Base-by-base conservation (phyloP, 1,139 yeast species). In the Debaryomycetaceae sp. region DNA sequence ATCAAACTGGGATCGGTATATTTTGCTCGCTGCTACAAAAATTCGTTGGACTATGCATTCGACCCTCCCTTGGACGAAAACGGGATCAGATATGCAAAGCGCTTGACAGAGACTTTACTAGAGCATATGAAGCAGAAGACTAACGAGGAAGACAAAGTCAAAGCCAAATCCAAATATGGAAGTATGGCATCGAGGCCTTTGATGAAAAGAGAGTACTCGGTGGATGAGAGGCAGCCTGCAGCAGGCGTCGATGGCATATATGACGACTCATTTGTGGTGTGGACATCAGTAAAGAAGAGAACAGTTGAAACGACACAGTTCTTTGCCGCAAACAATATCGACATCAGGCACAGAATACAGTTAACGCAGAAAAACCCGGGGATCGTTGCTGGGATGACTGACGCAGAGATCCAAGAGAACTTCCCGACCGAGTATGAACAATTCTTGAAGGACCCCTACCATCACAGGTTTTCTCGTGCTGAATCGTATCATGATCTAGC, bases 401-500 rank as follows among this genome's bases (percentile, higher is more conserved):
- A 74, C 30, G 82, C 74, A 13, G 85, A 87, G 57, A 76, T 91
- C 48, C 65, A 72, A 49, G 59, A 64, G 38, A 68, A 72, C 52
- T 88, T 70, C 58, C 95, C 96, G 0, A 76, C 71, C 2, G 97
- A 90, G 54, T 87, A 76, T 58, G 75, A 72, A 47, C 83, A 79
- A 55, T 87, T 82, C 58, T 49, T 68, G 45, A 70, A 73, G 49
- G 97, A 91, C 62, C 97, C 97, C 2, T 95, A 93, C 60, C 97
- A 93, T 63, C 93, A 87, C 62, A 75, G 99, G 47, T 93, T 81
- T 62, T 89, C 97, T 6, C 76, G 98, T 45, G 89, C 96, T 0
- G 99, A 93, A 65, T 87, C 95, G 45, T 93, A 90, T 61, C 99
- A 93, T 64, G 99, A 93, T 63, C 75, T 95, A 46, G 98, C 99